Evolutionary conservation across 805 yeast genomes (phyloP), one percentile per base, ranked within the genome.

Genomic region (Kuraishia molischiana): DNA sequence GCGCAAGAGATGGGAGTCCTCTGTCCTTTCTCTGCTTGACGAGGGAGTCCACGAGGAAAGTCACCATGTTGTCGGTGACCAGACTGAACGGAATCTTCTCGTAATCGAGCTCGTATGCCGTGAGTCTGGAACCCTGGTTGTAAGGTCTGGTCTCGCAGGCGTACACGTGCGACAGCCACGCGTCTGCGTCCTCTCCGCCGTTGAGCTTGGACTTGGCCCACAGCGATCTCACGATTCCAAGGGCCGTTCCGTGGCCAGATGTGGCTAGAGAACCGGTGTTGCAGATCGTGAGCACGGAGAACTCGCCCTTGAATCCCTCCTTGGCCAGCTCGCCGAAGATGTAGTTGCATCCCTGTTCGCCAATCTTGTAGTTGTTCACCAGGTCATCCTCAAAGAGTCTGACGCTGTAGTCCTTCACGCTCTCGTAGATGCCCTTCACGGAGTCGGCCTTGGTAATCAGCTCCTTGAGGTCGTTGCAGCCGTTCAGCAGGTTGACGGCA

Each of bases 181-280:
- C 41, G 35, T 54, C 42, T 6, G 33, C 18, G n/a, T 37, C 14
- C n/a, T 28, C 29, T 18, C 19, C 24, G 17, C 37, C 13, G 17
- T 45, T 50, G 3, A 44, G 37, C 35, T 58, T 46, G 1, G 74
- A 56, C 43, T 66, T 59, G 38, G 54, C 51, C 70, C 69, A 72
- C 43, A 84, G 64, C 0, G 95, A 76, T 46, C 97, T 74, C 29
- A 90, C 77, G 19, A 92, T 85, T 11, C 98, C 97, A 22, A 90
- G 67, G 0, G 97, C 97, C 4, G 98, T 90, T 22, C 98, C 98
- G 54, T 87, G 90, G 2, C 97, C 97, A 3, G 97, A 85, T 1
- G 98, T 90, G 1, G 98, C 98, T 41, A 90, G 66, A 0, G 97
- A 85, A 0, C 98, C 98, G 1, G 98, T 90, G 60, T 90, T 90